Evolutionary conservation across 306 rosid genomes (phyloP).

Genomic region (Vicia sativa): DNA sequence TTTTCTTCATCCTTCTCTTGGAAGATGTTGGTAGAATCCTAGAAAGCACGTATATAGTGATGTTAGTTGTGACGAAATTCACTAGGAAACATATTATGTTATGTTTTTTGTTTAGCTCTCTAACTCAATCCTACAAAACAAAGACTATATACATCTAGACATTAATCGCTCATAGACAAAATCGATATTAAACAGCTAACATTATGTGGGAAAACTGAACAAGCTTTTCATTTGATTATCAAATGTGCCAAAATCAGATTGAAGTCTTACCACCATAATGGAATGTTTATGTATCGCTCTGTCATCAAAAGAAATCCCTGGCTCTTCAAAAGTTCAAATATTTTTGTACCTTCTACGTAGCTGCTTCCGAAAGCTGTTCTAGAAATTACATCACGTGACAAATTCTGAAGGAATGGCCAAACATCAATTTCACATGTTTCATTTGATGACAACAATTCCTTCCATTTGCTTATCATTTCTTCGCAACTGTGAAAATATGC

Average conservation of each 20-base stretch:
- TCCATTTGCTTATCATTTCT: slow-evolving; percentile 19
- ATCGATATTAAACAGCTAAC: too few species aligned
- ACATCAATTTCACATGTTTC: slow-evolving; percentile 19
- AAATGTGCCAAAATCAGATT: not conserved
- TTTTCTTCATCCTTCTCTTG: slow-evolving; percentile 1
- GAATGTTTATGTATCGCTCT: not conserved
- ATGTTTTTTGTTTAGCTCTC: too few species aligned
- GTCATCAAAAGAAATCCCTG: slow-evolving; percentile 5
- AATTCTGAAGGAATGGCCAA: slow-evolving; percentile 16
- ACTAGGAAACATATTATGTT: too few species aligned
- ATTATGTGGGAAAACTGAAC: too few species aligned
- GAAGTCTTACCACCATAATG: slow-evolving; percentile 37
- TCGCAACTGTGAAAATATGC: slow-evolving; percentile 1
- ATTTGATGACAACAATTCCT: not conserved
- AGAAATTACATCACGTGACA: slow-evolving; percentile 19
- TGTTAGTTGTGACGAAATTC: too few species aligned
- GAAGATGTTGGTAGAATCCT: not conserved
- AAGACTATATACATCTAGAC: too few species aligned
- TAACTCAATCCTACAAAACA: not conserved
- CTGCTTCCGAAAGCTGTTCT: slow-evolving; percentile 26
- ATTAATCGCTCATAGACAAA: too few species aligned
- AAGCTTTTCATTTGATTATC: too few species aligned
- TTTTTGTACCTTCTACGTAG: slow-evolving; percentile 18
- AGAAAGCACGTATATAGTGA: too few species aligned
- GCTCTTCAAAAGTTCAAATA: slow-evolving; percentile 11